Percentiles rank a stretch among this genome's conserved stretches.
phyloP scores from a whole-genome alignment of 208 protist species.

The Crithidia expoeki region DNA sequence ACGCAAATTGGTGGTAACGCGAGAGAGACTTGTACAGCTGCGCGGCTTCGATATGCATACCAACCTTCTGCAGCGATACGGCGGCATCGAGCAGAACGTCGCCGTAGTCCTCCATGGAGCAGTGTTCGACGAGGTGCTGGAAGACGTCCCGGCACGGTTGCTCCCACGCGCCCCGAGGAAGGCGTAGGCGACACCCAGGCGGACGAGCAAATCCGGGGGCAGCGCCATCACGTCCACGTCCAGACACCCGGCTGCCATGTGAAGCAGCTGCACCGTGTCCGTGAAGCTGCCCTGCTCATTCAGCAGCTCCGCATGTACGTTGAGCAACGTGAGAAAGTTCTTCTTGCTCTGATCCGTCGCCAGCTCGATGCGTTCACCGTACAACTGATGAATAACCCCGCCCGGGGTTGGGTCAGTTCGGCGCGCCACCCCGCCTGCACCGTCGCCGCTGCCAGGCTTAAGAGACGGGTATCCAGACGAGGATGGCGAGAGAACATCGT shows the following conservation, averaged over 20 bases:
- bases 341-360: slow-evolving; percentile 44
- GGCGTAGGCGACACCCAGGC: slow-evolving; percentile 81
- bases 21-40: slow-evolving; percentile 70
- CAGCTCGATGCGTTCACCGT: slow-evolving; percentile 63
- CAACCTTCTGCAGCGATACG: slow-evolving; percentile 70
- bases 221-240: slow-evolving; percentile 74
- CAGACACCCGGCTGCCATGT: slow-evolving; percentile 70
- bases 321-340: slow-evolving; percentile 88
- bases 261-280: slow-evolving; percentile 74
- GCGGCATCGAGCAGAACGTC: slow-evolving; percentile 87
- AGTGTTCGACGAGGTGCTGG: slow-evolving; percentile 75
- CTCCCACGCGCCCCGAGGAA: slow-evolving; percentile 62
- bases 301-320: slow-evolving; percentile 87
- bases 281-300: slow-evolving; percentile 82
- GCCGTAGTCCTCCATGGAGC: slow-evolving; percentile 81
- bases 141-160: slow-evolving; percentile 82
- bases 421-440: not conserved
- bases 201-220: slow-evolving; percentile 84
- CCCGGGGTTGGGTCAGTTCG: not conserved
- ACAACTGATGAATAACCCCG: slow-evolving; percentile 41
- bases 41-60: slow-evolving; percentile 62
- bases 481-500: slow-evolving; percentile 22
- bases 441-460: not conserved
- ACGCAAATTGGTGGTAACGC: slow-evolving; percentile 71
- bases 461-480: not conserved